Evolutionary conservation across 805 yeast genomes (phyloP).

Genomic region (Hanseniaspora singularis): DNA sequence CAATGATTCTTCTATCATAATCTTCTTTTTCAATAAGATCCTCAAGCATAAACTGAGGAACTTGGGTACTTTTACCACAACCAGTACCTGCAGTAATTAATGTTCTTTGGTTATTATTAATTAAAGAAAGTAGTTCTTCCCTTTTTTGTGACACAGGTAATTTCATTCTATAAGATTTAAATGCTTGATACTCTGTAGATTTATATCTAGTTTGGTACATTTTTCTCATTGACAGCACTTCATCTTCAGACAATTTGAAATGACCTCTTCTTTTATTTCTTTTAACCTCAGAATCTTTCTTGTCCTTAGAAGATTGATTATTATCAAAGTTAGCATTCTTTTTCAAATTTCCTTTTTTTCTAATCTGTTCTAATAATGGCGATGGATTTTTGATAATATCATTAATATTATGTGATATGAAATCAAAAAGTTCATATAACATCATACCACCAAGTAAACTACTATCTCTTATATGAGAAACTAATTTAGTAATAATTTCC

Average conservation of each 20-base stretch:
- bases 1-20: constrained; percentile 45
- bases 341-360: constrained; percentile 16
- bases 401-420: constrained; percentile 56
- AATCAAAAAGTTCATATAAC: constrained; percentile 57
- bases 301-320: neutral
- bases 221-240: constrained; percentile 26
- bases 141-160: constrained; percentile 80
- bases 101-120: constrained; percentile 50
- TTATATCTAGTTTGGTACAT: constrained; percentile 30
- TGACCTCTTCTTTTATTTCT: constrained; percentile 15
- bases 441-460: constrained; percentile 56
- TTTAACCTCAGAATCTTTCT: constrained; percentile 6
- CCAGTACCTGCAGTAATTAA: constrained; percentile 94
- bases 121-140: constrained; percentile 42
- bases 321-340: neutral
- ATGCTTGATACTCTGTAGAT: constrained; percentile 29
- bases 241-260: constrained; percentile 22
- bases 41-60: constrained; percentile 80
- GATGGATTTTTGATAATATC: constrained; percentile 64
- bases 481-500: constrained; percentile 39
- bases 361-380: constrained; percentile 33
- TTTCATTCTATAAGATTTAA: constrained; percentile 37
- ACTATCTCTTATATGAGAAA: constrained; percentile 34
- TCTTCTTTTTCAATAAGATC: constrained; percentile 39
- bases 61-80: constrained; percentile 92